phyloP scores from a whole-genome alignment of 1,284 basidiomycete species.

The Sporisorium sorghi region DNA sequence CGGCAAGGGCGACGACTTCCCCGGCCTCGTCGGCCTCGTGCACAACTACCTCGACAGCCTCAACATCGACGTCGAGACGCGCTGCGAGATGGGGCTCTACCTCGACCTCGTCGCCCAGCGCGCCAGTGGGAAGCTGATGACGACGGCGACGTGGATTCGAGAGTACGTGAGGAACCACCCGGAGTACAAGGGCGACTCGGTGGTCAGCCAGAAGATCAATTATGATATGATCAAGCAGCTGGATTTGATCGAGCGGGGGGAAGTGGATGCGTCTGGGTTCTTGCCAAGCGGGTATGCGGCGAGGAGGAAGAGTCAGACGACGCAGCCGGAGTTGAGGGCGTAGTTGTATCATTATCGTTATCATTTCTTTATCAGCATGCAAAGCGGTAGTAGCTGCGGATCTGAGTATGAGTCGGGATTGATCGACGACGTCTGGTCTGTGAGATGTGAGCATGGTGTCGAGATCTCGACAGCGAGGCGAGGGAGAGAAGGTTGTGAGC shows the following conservation, averaged over 20 bases:
- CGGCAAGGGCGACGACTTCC: conserved; percentile 82
- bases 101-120: conserved; percentile 72
- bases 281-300: conserved; percentile 63
- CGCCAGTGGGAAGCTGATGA: conserved; percentile 89
- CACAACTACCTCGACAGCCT: conserved; percentile 88
- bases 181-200: conserved; percentile 88
- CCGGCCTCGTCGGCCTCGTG: conserved; percentile 86
- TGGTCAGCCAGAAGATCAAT: conserved; percentile 89
- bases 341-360: conserved; percentile 12
- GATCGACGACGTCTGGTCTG: no score
- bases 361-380: no score
- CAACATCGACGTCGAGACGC: conserved; percentile 79
- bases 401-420: no score
- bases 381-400: no score
- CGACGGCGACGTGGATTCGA: conserved; percentile 92
- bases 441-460: no score
- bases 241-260: conserved; percentile 79
- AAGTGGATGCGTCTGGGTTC: conserved; percentile 62
- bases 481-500: no score
- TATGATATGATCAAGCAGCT: conserved; percentile 90
- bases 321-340: conserved; percentile 37
- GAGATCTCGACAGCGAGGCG: no score
- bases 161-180: conserved; percentile 90
- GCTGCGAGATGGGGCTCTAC: conserved; percentile 75
- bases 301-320: conserved; percentile 46